Base-by-base conservation (phyloP, 1,284 basidiomycete genomes). In the Sutorius eximius region DNA sequence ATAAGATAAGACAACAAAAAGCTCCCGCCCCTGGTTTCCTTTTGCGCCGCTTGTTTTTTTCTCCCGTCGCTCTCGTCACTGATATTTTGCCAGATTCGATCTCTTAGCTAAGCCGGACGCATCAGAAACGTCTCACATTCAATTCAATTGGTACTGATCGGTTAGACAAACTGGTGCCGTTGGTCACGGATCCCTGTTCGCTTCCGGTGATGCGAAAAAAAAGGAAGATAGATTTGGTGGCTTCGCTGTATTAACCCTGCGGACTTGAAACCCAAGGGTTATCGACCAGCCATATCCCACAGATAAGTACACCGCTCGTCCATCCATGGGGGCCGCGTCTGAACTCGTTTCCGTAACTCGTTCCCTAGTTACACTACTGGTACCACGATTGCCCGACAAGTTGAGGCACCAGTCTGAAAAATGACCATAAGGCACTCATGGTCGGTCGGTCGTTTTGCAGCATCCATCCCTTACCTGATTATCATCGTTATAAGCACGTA, bases 1-100 rank as follows among this genome's bases (percentile, higher is more conserved):
- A 66, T 66, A 70, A 66, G 64, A 66, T 70, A 70, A 66, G 64
- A 68, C 67, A 60, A 66, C 30, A n/a, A 61, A 55, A 53, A 42
- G 20, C 5, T 37, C 30, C 61, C 50, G 37, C 33, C 40, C 42
- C 40, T 52, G 9, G 5, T 63, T 65, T 51, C 57, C 64, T 51
- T 64, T 59, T 63, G 32, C 0, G 20, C 30, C 24, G 20, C 29
- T 47, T 43, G 40, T 55, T 56, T 55, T 64, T 49, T 59, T 49
- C 33, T 55, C 45, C 62, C 64, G 60, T 46, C 52, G 34, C 24
- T 60, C 49, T 61, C 54, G 57, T 62, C 50, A 60, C 33, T n/a
- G 16, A 22, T 12, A 18, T 29, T 41, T 13, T 33, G 27, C 11
- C 18, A 3, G 12, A 47, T 55, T 51, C 27, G 55, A 50, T 41